Evolutionary conservation across 2,329 filamentous ascomycete species (phyloP).

Genomic region (Aspergillus aculeatinus): DNA sequence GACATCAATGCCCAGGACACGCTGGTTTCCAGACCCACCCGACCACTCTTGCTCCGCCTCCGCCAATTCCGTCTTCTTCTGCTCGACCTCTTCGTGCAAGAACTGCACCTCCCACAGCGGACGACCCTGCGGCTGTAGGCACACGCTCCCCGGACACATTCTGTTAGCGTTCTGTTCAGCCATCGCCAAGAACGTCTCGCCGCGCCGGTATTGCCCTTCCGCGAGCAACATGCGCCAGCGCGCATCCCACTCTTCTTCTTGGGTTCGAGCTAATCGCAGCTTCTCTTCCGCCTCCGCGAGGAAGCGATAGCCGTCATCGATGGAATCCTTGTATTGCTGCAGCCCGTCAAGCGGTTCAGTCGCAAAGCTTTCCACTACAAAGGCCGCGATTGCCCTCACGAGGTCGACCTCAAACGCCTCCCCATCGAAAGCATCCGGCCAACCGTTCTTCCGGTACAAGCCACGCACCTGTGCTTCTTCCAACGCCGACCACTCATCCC

Average conservation of each 20-base stretch:
- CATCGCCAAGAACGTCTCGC: not conserved
- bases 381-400: not conserved
- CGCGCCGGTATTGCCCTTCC: not conserved
- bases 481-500: not conserved
- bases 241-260: not conserved
- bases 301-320: not conserved
- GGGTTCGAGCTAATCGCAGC: not conserved
- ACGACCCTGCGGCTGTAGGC: not conserved
- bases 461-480: not conserved
- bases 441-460: constrained; percentile 15
- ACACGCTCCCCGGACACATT: not conserved
- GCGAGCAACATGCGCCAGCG: not conserved
- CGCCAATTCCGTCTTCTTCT: not conserved
- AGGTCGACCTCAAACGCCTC: constrained; percentile 16
- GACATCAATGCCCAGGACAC: not conserved
- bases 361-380: not conserved
- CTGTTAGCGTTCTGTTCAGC: not conserved
- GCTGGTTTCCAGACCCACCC: not conserved
- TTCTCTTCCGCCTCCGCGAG: not conserved
- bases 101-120: not conserved
- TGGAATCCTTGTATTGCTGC: not conserved
- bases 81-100: not conserved
- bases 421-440: constrained; percentile 21
- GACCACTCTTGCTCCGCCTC: not conserved
- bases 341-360: not conserved